phyloP scores from a whole-genome alignment of 2,329 filamentous ascomycete genomes.

The Penicillium decumbens region DNA sequence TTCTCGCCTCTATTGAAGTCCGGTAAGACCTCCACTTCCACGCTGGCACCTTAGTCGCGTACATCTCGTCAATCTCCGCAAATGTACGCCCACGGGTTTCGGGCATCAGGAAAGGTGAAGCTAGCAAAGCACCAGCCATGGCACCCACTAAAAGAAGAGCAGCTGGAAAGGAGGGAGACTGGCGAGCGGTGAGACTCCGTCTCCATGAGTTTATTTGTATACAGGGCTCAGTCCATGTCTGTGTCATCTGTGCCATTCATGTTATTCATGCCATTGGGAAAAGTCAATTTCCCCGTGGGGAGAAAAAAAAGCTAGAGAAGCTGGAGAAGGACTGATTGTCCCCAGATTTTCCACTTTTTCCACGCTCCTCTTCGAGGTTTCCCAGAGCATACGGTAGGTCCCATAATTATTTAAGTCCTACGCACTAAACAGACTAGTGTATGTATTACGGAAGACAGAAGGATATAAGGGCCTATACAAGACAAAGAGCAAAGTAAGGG shows the following conservation, averaged over 20 bases:
- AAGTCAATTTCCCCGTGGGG: constrained; percentile 8
- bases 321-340: not conserved
- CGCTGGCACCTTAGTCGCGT: constrained; percentile 28
- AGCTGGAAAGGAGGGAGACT: constrained; percentile 1
- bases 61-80: constrained; percentile 35
- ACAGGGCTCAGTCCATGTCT: not conserved
- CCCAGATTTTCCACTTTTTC: constrained; percentile 2
- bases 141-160: constrained; percentile 31
- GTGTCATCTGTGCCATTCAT: not conserved
- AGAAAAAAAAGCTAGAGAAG: constrained; percentile 6
- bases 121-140: constrained; percentile 30
- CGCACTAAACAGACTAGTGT: too few species aligned
- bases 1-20: constrained; percentile 20
- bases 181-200: not conserved
- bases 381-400: not conserved
- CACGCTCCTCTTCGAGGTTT: constrained; percentile 14
- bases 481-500: too few species aligned
- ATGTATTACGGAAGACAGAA: too few species aligned
- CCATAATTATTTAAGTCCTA: too few species aligned
- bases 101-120: constrained; percentile 31
- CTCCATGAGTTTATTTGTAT: not conserved
- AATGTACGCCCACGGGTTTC: constrained; percentile 32
- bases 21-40: constrained; percentile 32
- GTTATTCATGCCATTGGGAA: not conserved
- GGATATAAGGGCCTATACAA: too few species aligned